phyloP scores from a whole-genome alignment of 768 basidiomycete genomes.

The Phylloporus sp. region DNA sequence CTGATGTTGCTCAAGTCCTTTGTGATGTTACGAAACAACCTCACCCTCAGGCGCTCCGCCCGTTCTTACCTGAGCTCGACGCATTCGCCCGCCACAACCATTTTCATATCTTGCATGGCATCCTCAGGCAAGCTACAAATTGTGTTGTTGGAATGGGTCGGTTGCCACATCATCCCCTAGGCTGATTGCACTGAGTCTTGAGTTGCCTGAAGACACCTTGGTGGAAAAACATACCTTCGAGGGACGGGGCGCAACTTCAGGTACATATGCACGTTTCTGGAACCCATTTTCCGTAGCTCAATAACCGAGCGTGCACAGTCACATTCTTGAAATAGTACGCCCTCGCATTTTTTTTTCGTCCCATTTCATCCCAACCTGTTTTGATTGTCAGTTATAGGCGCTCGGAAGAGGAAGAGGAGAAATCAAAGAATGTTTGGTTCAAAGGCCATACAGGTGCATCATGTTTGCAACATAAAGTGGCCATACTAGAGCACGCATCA shows the following conservation, averaged over 20 bases:
- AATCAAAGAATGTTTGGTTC: constrained; percentile 50
- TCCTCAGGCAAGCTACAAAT: constrained; percentile 36
- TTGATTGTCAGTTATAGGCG: constrained; percentile 39
- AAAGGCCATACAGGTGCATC: constrained; percentile 50
- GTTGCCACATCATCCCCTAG: constrained; percentile 20
- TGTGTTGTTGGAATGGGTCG: not conserved
- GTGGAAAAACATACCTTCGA: constrained; percentile 45
- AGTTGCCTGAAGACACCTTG: constrained; percentile 50
- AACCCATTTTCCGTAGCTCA: constrained; percentile 2
- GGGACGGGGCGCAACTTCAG: constrained; percentile 35
- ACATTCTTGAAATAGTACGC: constrained; percentile 40
- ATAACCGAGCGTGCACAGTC: constrained; percentile 30
- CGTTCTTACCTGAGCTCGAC: constrained; percentile 48
- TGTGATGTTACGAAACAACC: constrained; percentile 38
- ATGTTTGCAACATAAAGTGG: not conserved
- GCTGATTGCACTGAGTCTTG: constrained; percentile 45
- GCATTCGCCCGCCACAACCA: constrained; percentile 50
- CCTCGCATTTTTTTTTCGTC: not conserved
- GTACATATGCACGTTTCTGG: no score
- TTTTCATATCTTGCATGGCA: constrained; percentile 42
- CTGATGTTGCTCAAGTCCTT: constrained; percentile 35
- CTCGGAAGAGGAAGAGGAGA: constrained; percentile 43
- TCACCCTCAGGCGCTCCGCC: constrained; percentile 44
- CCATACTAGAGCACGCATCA: constrained; percentile 34
- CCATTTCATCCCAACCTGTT: not conserved